phyloP scores from a whole-genome alignment of 345 rosid species.

The Alliaria petiolata region DNA sequence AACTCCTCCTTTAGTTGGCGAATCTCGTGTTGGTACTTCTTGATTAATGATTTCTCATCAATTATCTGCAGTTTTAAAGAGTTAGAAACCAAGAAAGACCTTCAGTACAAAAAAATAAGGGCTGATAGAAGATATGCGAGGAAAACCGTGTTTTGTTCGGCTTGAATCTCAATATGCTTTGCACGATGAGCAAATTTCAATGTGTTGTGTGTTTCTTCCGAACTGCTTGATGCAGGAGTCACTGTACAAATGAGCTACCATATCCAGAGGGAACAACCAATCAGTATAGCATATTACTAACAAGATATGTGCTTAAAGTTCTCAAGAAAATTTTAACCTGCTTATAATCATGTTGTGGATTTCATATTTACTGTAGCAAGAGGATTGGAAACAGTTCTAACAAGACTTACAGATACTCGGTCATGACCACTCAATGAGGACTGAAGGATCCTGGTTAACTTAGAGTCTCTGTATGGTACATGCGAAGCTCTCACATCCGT shows the following conservation, averaged over 20 bases:
- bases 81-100: conserved; percentile 17
- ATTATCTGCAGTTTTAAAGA: conserved; percentile 58
- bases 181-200: conserved; percentile 99
- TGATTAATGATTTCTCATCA: conserved; percentile 97
- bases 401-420: conserved; percentile 87
- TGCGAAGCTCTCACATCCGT: conserved; percentile 88
- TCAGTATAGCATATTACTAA: conserved; percentile 14
- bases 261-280: conserved; percentile 30
- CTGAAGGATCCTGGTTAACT: conserved; percentile 94
- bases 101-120: not conserved
- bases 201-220: conserved; percentile 98
- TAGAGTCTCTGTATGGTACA: conserved; percentile 98
- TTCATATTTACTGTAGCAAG: conserved; percentile 13
- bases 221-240: conserved; percentile 93
- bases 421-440: conserved; percentile 98
- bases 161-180: conserved; percentile 97
- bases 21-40: conserved; percentile 96
- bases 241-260: conserved; percentile 96
- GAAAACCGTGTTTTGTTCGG: conserved; percentile 86
- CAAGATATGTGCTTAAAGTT: not conserved
- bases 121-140: not conserved
- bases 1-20: conserved; percentile 86
- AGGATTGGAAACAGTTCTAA: not conserved
- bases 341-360: not conserved
- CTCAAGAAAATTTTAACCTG: not conserved